Percentiles rank a stretch among this genome's conserved stretches.
Conservation (phyloP, 768 basidiomycete genomes). For the Naganishia friedmannii region DNA sequence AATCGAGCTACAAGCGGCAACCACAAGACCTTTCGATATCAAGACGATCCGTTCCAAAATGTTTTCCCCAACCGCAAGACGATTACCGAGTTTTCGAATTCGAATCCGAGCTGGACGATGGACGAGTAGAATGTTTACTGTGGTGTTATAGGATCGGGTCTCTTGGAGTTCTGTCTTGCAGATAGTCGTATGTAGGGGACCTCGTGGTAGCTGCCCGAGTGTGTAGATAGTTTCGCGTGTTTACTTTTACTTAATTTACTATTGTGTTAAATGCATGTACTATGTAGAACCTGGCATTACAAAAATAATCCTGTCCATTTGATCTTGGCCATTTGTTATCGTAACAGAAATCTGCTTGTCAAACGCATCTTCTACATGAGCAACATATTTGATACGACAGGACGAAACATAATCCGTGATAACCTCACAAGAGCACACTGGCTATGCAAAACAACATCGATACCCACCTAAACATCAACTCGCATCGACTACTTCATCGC, state of each 20-base stretch:
- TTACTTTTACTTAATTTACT: background rate
- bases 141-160: background rate
- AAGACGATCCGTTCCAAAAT: too few relatives aligned
- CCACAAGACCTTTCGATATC: background rate
- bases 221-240: too few relatives aligned
- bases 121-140: background rate
- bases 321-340: background rate
- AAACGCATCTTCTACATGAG: too few relatives aligned
- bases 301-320: conserved; percentile 72
- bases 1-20: conserved; percentile 1
- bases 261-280: background rate
- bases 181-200: too few relatives aligned
- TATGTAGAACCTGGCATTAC: conserved; percentile 34
- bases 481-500: background rate
- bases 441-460: background rate
- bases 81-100: background rate
- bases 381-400: too few relatives aligned
- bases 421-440: background rate
- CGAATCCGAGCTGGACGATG: background rate
- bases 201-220: too few relatives aligned
- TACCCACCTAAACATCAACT: background rate
- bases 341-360: background rate
- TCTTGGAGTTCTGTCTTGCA: too few relatives aligned
- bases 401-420: too few relatives aligned
- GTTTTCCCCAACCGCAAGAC: too few relatives aligned